phyloP scores from a whole-genome alignment of 306 rosid genomes.

The Quercus agrifolia region DNA sequence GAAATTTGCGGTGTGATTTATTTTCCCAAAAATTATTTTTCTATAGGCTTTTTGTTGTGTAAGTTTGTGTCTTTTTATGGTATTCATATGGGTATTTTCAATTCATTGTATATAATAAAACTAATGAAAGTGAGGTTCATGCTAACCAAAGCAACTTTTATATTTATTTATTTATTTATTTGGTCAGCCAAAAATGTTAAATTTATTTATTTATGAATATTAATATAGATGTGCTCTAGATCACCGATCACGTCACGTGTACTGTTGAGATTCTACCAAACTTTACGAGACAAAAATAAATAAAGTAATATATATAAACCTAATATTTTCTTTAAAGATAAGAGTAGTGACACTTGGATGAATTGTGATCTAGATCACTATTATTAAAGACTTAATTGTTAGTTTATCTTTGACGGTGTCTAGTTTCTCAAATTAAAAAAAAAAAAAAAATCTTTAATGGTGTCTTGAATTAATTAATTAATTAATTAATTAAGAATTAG shows the following conservation, averaged over 20 bases:
- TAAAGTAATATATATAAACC: background rate
- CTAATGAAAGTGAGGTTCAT: background rate
- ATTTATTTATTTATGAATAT: background rate
- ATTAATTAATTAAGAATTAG: background rate
- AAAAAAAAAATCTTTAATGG: background rate
- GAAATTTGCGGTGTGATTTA: background rate
- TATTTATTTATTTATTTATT: background rate
- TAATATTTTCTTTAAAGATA: background rate
- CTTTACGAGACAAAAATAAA: conserved; percentile 8
- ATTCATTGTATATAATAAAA: background rate
- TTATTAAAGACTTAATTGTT: background rate
- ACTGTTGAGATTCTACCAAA: conserved; percentile 10
- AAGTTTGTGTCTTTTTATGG: too few species aligned
- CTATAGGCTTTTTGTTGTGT: too few species aligned
- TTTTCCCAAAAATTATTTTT: too few species aligned
- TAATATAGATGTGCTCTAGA: conserved; percentile 6
- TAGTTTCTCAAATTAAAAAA: too few species aligned
- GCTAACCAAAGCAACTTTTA: background rate
- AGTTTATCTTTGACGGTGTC: background rate
- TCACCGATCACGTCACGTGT: conserved; percentile 31
- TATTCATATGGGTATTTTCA: too few species aligned
- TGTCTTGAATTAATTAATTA: background rate
- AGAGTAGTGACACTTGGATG: background rate
- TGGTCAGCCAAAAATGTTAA: background rate
- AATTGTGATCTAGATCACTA: background rate